A percentile compares a stretch with the other conserved stretches of the same genome.
These are phyloP conservation scores for Hapsidospora chrysogenum DNA, from an alignment of 495 filamentous ascomycete genomes.

Conservation along the genomic window DNA sequence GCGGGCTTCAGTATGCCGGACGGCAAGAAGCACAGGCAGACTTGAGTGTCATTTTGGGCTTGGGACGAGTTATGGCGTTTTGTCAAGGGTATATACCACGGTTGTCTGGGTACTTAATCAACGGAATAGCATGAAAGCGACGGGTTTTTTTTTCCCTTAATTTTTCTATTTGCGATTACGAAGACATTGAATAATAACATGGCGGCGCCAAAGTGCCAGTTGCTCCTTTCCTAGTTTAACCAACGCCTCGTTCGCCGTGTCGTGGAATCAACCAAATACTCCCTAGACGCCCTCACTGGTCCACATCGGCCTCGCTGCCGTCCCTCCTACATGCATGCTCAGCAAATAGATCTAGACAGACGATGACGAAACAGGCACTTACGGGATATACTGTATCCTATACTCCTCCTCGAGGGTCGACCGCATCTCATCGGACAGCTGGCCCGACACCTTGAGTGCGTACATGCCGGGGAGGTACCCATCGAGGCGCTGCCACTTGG, in stretches of 20 bases:
- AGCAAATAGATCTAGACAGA: no score
- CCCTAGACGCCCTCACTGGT: not conserved
- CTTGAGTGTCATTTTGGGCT: not conserved
- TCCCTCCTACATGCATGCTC: constrained; percentile 1
- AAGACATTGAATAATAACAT: not conserved
- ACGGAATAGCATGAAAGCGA: no score
- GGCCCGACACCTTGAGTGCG: constrained; percentile 79
- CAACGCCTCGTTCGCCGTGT: no score
- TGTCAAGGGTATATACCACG: no score
- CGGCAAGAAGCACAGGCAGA: constrained; percentile 22
- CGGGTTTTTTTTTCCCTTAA: not conserved
- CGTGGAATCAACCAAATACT: no score
- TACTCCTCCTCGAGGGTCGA: constrained; percentile 48
- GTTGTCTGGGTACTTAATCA: constrained; percentile 1
- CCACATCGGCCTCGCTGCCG: constrained; percentile 1
- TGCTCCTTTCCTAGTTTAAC: no score
- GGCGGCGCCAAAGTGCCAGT: not conserved
- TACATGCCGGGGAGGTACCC: constrained; percentile 75
- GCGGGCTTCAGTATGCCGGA: constrained; percentile 16
- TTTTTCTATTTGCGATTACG: not conserved
- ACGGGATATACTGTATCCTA: constrained; percentile 54
- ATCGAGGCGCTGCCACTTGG: constrained; percentile 85
- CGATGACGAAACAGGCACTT: no score
- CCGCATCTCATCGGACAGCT: constrained; percentile 45
- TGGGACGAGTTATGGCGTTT: constrained; percentile 2